A percentile compares a stretch with the other conserved stretches of the same genome.
These are phyloP conservation scores for Pisolithus sp. DNA, from an alignment of 768 basidiomycete genomes.

Conservation along the genomic window DNA sequence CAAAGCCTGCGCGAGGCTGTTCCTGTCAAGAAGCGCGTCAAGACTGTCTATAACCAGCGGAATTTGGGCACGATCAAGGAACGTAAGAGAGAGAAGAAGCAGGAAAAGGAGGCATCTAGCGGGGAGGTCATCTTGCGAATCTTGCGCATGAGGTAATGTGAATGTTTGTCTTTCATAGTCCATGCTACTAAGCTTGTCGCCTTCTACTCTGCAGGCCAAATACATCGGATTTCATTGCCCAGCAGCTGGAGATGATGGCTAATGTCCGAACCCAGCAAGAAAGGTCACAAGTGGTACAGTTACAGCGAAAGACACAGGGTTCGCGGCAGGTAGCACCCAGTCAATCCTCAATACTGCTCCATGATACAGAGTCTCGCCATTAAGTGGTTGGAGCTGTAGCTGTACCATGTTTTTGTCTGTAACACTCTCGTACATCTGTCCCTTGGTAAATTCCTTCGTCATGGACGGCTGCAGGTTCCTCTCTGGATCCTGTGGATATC, in stretches of 20 bases:
- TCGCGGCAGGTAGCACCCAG: conserved; percentile 29
- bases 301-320: conserved; percentile 54
- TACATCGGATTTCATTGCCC: conserved; percentile 81
- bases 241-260: conserved; percentile 77
- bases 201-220: conserved; percentile 44
- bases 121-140: conserved; percentile 94
- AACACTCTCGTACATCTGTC: too few relatives aligned
- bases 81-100: conserved; percentile 86
- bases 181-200: background rate
- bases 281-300: conserved; percentile 54
- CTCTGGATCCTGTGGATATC: too few relatives aligned
- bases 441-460: too few relatives aligned
- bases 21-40: conserved; percentile 79
- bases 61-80: conserved; percentile 96
- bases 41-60: conserved; percentile 87
- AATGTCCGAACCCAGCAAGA: conserved; percentile 83
- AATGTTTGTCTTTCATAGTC: background rate
- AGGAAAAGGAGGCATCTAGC: conserved; percentile 66
- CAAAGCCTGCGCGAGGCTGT: conserved; percentile 70
- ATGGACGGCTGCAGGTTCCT: too few relatives aligned
- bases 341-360: conserved; percentile 16
- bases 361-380: background rate
- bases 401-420: background rate
- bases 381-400: background rate
- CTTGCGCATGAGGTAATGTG: conserved; percentile 81